Conservation (phyloP, 2,329 filamentous ascomycete species). For the Phoma sp. region DNA sequence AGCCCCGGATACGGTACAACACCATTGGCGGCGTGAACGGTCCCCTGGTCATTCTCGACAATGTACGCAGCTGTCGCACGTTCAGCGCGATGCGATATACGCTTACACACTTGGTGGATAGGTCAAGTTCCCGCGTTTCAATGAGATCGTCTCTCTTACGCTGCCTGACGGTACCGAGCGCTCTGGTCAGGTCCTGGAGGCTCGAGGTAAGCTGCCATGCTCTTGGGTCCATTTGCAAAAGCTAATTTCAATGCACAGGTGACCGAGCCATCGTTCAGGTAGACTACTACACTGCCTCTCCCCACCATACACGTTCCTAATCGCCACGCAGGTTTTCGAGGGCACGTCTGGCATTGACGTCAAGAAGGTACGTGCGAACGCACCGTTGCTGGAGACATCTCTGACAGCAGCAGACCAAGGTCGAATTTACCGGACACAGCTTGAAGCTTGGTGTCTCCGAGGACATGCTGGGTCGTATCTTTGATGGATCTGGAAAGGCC, state of each 20-base stretch:
- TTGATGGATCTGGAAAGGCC: conserved; percentile 95
- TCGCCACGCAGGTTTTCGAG: conserved; percentile 81
- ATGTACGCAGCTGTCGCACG: conserved; percentile 65
- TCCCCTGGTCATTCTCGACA: conserved; percentile 95
- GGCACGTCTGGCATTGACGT: conserved; percentile 97
- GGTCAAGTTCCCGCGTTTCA: conserved; percentile 98
- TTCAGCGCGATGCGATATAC: conserved; percentile 7
- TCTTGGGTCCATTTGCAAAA: background rate
- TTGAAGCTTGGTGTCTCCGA: conserved; percentile 98
- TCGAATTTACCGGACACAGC: conserved; percentile 96
- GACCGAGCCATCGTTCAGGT: conserved; percentile 95
- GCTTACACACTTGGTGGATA: conserved; percentile 51
- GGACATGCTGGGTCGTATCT: conserved; percentile 99
- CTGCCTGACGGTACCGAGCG: conserved; percentile 93
- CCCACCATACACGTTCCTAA: conserved; percentile 29
- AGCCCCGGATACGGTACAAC: conserved; percentile 88
- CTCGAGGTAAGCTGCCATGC: conserved; percentile 72
- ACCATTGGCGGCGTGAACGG: conserved; percentile 98
- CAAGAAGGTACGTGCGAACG: conserved; percentile 71
- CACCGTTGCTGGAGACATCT: conserved; percentile 11
- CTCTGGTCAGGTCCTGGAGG: conserved; percentile 95
- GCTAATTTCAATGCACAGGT: conserved; percentile 60
- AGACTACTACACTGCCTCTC: conserved; percentile 31
- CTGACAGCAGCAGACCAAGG: conserved; percentile 73
- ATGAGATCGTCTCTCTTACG: conserved; percentile 96